A percentile compares a stretch with the other conserved stretches of the same genome.
These are phyloP conservation scores for Spathaspora girioi DNA, from an alignment of 805 yeast genomes.

Conservation along the genomic window DNA sequence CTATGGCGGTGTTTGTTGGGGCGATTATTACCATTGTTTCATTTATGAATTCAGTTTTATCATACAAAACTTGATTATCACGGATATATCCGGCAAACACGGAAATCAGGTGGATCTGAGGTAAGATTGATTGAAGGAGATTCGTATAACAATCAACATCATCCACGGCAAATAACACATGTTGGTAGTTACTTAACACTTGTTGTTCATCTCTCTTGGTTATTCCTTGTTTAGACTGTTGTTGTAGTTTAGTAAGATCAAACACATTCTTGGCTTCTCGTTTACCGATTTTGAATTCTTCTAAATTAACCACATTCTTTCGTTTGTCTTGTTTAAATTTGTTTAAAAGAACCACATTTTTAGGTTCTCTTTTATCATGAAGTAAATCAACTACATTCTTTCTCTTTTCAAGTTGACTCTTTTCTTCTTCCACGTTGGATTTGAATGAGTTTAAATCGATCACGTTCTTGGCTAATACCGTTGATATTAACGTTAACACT, in stretches of 20 bases:
- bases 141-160: conserved; percentile 13
- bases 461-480: conserved; percentile 6
- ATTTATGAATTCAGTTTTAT: conserved; percentile 43
- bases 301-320: conserved; percentile 14
- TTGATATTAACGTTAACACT: not conserved
- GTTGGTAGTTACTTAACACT: not conserved
- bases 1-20: conserved; percentile 59
- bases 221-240: conserved; percentile 4
- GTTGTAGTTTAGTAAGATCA: conserved; percentile 2
- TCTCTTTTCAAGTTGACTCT: conserved; percentile 1
- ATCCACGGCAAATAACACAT: conserved; percentile 7
- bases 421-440: not conserved
- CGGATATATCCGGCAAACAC: conserved; percentile 71
- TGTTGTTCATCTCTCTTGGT: conserved; percentile 4
- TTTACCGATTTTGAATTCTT: conserved; percentile 8
- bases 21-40: conserved; percentile 58
- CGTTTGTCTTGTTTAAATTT: conserved; percentile 7
- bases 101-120: conserved; percentile 40
- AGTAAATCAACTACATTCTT: conserved; percentile 13
- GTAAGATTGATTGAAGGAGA: conserved; percentile 33
- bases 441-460: conserved; percentile 2
- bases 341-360: conserved; percentile 8
- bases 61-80: conserved; percentile 49
- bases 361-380: conserved; percentile 1
- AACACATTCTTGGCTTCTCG: conserved; percentile 5